phyloP scores from a whole-genome alignment of 2,329 filamentous ascomycete species.

The Nemania sp. region DNA sequence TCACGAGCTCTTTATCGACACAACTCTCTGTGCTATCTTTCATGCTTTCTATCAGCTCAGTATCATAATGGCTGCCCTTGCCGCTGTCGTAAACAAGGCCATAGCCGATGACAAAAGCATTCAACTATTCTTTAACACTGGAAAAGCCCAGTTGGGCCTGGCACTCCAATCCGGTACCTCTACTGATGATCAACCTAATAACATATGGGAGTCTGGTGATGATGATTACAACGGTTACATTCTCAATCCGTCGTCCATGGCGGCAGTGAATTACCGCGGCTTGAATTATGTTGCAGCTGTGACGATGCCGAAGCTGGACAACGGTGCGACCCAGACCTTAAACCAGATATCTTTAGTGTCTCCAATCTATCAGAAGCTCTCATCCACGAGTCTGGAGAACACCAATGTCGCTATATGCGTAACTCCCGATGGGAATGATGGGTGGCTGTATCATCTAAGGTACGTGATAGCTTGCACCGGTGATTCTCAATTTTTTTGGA shows the following conservation, averaged over 20 bases:
- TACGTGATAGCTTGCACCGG: no score
- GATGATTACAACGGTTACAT: conserved; percentile 3
- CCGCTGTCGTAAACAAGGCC: conserved; percentile 14
- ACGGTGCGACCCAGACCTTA: not conserved
- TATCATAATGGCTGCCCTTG: conserved; percentile 10
- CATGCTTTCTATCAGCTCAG: no score
- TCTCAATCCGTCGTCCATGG: not conserved
- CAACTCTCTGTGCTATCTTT: not conserved
- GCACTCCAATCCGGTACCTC: conserved; percentile 5
- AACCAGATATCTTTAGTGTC: conserved; percentile 3
- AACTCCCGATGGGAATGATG: not conserved
- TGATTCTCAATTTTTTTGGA: no score
- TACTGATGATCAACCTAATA: conserved; percentile 1
- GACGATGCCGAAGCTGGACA: not conserved
- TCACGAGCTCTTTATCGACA: not conserved
- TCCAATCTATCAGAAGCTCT: conserved; percentile 2
- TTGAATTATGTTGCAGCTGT: not conserved
- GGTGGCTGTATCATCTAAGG: conserved; percentile 1
- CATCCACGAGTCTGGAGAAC: not conserved
- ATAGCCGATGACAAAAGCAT: conserved; percentile 14
- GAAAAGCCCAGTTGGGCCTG: conserved; percentile 11
- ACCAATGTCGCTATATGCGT: not conserved
- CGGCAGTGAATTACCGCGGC: not conserved
- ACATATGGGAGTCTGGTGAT: not conserved
- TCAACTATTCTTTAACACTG: conserved; percentile 8